Evolutionary conservation across 345 rosid genomes (phyloP).

Genomic region (Cochlearia excelsa): DNA sequence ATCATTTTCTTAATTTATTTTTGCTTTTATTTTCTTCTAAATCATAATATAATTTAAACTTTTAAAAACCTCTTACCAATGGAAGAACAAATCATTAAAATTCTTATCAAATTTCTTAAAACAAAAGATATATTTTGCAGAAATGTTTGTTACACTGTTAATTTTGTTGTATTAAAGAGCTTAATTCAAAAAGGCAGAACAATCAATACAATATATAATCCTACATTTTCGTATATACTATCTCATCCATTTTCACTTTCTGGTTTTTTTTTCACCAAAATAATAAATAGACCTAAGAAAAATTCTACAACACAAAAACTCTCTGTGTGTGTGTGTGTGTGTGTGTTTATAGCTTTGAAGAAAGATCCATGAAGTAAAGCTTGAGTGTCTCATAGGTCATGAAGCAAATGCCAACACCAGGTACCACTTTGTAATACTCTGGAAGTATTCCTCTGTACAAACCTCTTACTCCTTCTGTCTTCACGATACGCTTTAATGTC

Average conservation of each 20-base stretch:
- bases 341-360: constrained; percentile 34
- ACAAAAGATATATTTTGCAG: too few relatives aligned
- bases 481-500: constrained; percentile 58
- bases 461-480: constrained; percentile 67
- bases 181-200: neutral
- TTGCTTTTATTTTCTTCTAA: too few relatives aligned
- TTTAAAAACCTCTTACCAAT: too few relatives aligned
- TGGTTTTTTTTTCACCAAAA: constrained; percentile 18
- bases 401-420: constrained; percentile 90
- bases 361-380: constrained; percentile 52
- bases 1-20: too few relatives aligned
- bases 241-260: constrained; percentile 8
- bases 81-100: too few relatives aligned
- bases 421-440: constrained; percentile 91
- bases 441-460: constrained; percentile 89
- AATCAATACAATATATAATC: neutral
- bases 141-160: too few relatives aligned
- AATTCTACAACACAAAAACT: constrained; percentile 3
- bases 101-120: too few relatives aligned
- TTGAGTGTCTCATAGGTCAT: constrained; percentile 90
- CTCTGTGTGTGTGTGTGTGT: too few relatives aligned
- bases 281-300: constrained; percentile 43
- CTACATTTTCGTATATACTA: constrained; percentile 19
- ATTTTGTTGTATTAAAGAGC: too few relatives aligned
- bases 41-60: too few relatives aligned